Evolutionary conservation across 2,329 filamentous ascomycete genomes (phyloP).

Genomic region (Cladosporium sp.): DNA sequence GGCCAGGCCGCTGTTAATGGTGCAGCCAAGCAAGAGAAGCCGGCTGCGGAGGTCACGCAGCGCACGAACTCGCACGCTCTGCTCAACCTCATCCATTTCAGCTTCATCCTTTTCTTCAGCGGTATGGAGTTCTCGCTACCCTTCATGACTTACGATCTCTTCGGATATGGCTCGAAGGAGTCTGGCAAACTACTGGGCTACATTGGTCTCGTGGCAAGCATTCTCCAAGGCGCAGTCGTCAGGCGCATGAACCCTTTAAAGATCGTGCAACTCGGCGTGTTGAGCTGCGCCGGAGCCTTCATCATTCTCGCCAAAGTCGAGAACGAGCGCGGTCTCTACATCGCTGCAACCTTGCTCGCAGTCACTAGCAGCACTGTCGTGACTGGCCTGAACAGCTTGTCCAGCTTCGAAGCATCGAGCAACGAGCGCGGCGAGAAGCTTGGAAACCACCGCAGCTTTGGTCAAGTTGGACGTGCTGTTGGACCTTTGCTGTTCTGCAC

Average conservation of each 20-base stretch:
- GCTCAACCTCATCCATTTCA: constrained; percentile 80
- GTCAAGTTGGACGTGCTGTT: constrained; percentile 81
- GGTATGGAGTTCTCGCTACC: constrained; percentile 97
- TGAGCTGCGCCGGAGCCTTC: constrained; percentile 75
- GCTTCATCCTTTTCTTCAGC: constrained; percentile 94
- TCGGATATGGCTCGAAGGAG: constrained; percentile 71
- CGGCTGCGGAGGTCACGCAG: constrained; percentile 18
- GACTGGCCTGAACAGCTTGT: constrained; percentile 85
- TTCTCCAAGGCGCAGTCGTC: constrained; percentile 92
- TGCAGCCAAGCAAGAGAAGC: constrained; percentile 17
- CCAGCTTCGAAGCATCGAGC: constrained; percentile 79
- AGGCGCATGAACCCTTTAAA: constrained; percentile 76
- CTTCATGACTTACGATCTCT: constrained; percentile 95
- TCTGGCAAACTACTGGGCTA: constrained; percentile 86
- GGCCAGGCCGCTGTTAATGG: constrained; percentile 19
- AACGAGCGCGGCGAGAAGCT: constrained; percentile 81
- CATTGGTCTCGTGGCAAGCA: constrained; percentile 82
- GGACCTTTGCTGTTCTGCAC: constrained; percentile 90
- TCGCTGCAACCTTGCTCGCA: constrained; percentile 77
- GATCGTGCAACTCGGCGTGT: constrained; percentile 74
- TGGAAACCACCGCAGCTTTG: constrained; percentile 73
- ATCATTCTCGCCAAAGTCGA: constrained; percentile 68
- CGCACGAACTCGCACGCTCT: constrained; percentile 79
- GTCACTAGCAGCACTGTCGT: constrained; percentile 93
- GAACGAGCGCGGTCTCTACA: constrained; percentile 68